phyloP scores from a whole-genome alignment of 2,329 filamentous ascomycete species.

The Torrubiellomyces zombiae region DNA sequence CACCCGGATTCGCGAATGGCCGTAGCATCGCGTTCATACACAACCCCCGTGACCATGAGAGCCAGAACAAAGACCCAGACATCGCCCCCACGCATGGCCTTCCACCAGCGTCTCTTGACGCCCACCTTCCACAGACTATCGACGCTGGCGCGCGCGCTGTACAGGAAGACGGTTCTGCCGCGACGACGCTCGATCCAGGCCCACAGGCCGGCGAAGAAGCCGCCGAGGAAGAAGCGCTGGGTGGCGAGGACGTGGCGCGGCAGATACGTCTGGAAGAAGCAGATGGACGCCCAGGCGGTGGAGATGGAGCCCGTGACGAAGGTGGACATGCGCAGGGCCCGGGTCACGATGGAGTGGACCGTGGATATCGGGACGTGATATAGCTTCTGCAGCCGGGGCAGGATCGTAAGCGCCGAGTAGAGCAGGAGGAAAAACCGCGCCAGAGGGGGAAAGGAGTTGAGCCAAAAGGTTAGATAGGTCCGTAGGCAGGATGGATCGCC shows the following conservation, averaged over 20 bases:
- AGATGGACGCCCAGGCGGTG: constrained; percentile 76
- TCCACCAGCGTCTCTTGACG: constrained; percentile 81
- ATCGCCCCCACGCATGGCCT: constrained; percentile 65
- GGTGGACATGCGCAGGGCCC: constrained; percentile 56
- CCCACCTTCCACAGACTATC: constrained; percentile 86
- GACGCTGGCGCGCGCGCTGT: constrained; percentile 60
- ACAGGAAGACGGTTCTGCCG: constrained; percentile 57
- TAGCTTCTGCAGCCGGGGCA: constrained; percentile 51
- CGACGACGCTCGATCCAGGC: constrained; percentile 55
- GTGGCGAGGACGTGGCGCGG: constrained; percentile 60
- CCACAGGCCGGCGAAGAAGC: constrained; percentile 73
- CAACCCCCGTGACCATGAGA: constrained; percentile 58
- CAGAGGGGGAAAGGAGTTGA: constrained; percentile 64
- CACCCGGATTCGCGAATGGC: constrained; percentile 51
- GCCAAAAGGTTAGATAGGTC: constrained; percentile 76
- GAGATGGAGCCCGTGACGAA: constrained; percentile 68
- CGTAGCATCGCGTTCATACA: constrained; percentile 56
- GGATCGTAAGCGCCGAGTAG: constrained; percentile 49
- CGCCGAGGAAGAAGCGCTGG: constrained; percentile 79
- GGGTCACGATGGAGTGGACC: constrained; percentile 47
- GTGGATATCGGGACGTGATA: constrained; percentile 52
- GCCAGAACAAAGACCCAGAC: constrained; percentile 68
- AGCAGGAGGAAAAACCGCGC: constrained; percentile 63
- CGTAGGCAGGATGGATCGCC: constrained; percentile 74
- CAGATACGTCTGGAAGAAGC: constrained; percentile 68